A percentile compares a stretch with the other conserved stretches of the same genome.
Evolutionary conservation across 345 rosid species (phyloP).

Genomic region (Abelmoschus esculentus): DNA sequence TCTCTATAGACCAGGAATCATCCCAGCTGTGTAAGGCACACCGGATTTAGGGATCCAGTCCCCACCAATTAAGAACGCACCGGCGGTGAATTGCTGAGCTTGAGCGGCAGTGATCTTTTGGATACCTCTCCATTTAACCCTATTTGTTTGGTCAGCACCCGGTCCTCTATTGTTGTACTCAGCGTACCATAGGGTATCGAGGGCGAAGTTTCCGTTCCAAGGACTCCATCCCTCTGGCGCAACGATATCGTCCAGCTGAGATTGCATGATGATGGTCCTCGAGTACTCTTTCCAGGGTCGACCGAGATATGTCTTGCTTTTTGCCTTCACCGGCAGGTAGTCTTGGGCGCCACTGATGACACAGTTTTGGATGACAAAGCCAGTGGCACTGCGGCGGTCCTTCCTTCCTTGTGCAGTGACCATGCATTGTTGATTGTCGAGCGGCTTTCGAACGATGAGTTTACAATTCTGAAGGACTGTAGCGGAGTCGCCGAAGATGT

Average conservation of each 20-base stretch:
- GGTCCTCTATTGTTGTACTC: constrained; percentile 57
- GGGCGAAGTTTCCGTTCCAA: constrained; percentile 38
- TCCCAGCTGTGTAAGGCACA: constrained; percentile 38
- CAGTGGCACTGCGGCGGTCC: constrained; percentile 28
- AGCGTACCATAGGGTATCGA: constrained; percentile 46
- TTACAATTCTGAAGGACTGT: constrained; percentile 60
- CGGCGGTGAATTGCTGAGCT: constrained; percentile 29
- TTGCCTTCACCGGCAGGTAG: constrained; percentile 28
- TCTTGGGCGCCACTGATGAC: constrained; percentile 37
- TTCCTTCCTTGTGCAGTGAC: constrained; percentile 64
- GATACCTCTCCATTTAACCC: constrained; percentile 58
- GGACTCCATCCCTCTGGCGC: constrained; percentile 61
- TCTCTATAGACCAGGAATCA: constrained; percentile 20
- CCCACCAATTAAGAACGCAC: constrained; percentile 30
- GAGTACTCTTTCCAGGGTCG: constrained; percentile 66
- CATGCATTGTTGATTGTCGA: constrained; percentile 35
- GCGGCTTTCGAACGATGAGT: constrained; percentile 46
- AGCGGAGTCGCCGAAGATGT: constrained; percentile 54
- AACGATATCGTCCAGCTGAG: constrained; percentile 41
- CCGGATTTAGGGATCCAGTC: constrained; percentile 42
- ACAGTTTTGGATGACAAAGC: constrained; percentile 57
- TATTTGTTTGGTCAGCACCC: constrained; percentile 34
- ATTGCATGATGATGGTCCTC: constrained; percentile 51
- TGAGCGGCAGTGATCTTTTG: constrained; percentile 21
- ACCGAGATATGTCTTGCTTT: constrained; percentile 50